phyloP scores from a whole-genome alignment of 345 rosid genomes.

The Balakata baccata region DNA sequence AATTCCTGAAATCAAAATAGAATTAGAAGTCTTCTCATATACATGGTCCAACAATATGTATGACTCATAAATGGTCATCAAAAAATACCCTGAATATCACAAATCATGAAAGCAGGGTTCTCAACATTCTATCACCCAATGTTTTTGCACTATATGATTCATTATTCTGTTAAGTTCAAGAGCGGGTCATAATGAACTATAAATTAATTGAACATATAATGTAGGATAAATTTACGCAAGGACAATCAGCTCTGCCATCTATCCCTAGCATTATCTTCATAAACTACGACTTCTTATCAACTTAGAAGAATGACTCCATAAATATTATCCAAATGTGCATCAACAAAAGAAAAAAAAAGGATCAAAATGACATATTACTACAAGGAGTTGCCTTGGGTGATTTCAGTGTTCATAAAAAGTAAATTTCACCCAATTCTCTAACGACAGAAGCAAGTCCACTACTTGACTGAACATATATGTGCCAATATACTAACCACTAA shows the following conservation, averaged over 20 bases:
- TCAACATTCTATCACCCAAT: background rate
- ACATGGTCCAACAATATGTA: background rate
- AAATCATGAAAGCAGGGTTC: background rate
- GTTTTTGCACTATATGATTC: background rate
- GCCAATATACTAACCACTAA: background rate
- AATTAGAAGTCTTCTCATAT: background rate
- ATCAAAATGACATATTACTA: too few relatives aligned
- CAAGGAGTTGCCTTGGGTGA: too few relatives aligned
- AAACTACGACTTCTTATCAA: too few relatives aligned
- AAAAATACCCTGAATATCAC: background rate
- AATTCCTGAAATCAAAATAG: slow-evolving; percentile 41
- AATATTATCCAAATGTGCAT: too few relatives aligned
- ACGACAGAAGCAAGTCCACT: too few relatives aligned
- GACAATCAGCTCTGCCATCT: background rate
- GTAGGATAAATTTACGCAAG: background rate
- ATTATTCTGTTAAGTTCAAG: background rate
- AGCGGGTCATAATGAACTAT: background rate
- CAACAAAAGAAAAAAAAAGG: too few relatives aligned
- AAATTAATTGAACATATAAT: background rate
- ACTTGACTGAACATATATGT: too few relatives aligned
- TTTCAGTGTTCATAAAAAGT: too few relatives aligned
- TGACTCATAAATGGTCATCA: background rate
- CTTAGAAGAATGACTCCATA: too few relatives aligned
- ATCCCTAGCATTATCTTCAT: background rate
- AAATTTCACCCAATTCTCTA: too few relatives aligned